These are phyloP conservation scores for Trichoderma asperellum DNA, from an alignment of 2,329 filamentous ascomycete genomes.

Conservation along the genomic window DNA sequence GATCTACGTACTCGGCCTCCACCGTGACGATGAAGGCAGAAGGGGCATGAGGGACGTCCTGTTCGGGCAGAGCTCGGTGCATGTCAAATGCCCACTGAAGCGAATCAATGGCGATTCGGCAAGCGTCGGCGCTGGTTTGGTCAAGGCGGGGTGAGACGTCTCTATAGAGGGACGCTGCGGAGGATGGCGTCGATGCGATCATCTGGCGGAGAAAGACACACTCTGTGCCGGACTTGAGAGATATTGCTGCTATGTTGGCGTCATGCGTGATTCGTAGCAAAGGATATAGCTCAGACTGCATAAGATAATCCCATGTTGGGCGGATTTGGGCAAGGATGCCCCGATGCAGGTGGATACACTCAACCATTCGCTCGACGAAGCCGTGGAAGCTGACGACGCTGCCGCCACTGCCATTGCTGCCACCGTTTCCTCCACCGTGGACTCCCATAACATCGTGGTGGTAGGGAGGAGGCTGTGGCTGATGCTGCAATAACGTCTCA, in stretches of 20 bases:
- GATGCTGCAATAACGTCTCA: conserved; percentile 49
- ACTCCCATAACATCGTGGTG: conserved; percentile 24
- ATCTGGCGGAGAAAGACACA: conserved; percentile 34
- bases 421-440: conserved; percentile 10
- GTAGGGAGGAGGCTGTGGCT: conserved; percentile 28
- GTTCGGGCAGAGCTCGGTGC: conserved; percentile 34
- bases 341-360: conserved; percentile 49
- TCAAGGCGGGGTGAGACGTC: conserved; percentile 34
- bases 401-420: neutral
- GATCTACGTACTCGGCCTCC: conserved; percentile 41
- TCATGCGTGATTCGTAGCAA: conserved; percentile 35
- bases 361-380: conserved; percentile 47
- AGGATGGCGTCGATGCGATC: conserved; percentile 33
- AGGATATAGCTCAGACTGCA: conserved; percentile 41
- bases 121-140: conserved; percentile 37
- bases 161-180: conserved; percentile 37
- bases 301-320: conserved; percentile 42
- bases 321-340: conserved; percentile 47
- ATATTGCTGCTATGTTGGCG: conserved; percentile 15
- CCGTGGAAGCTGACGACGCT: conserved; percentile 41
- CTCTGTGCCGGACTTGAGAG: conserved; percentile 34
- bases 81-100: conserved; percentile 45
- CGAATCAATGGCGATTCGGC: conserved; percentile 37
- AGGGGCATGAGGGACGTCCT: conserved; percentile 38
- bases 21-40: conserved; percentile 42